phyloP scores from a whole-genome alignment of 371 early-diverging fungal genomes.

The Mucor lusitanicus region DNA sequence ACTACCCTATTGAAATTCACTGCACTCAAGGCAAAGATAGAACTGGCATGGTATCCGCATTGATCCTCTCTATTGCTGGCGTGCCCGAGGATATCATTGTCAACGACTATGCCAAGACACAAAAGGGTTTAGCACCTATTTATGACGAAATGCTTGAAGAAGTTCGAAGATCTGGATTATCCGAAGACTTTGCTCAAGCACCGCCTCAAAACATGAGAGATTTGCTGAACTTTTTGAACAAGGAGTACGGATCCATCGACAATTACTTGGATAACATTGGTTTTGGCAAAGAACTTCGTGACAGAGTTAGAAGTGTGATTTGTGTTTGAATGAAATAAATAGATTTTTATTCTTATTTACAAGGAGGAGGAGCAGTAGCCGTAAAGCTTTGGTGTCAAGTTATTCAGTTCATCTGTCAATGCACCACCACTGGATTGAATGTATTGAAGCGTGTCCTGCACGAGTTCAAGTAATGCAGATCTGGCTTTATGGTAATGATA shows the following conservation, averaged over 20 bases:
- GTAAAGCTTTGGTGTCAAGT: background rate
- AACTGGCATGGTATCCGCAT: slow-evolving; percentile 68
- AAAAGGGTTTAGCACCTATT: slow-evolving; percentile 49
- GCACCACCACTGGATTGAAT: slow-evolving; percentile 10
- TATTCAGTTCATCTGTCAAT: slow-evolving; percentile 12
- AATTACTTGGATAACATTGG: slow-evolving; percentile 38
- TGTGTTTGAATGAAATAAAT: slow-evolving; percentile 16
- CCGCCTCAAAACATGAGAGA: slow-evolving; percentile 50
- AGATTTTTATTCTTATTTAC: background rate
- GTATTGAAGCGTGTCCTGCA: slow-evolving; percentile 21
- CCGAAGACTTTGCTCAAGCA: slow-evolving; percentile 58
- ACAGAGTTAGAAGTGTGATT: slow-evolving; percentile 39
- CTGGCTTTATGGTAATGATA: background rate
- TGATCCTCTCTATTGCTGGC: slow-evolving; percentile 59
- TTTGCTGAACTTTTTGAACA: slow-evolving; percentile 27
- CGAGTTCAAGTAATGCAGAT: slow-evolving; percentile 7
- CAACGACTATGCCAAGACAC: slow-evolving; percentile 65
- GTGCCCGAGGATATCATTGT: slow-evolving; percentile 64
- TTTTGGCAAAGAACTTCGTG: slow-evolving; percentile 29
- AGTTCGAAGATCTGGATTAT: slow-evolving; percentile 53
- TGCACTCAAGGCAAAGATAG: slow-evolving; percentile 84
- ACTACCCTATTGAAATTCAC: slow-evolving; percentile 75
- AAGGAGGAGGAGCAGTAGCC: background rate
- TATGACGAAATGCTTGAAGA: slow-evolving; percentile 51
- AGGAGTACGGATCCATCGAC: slow-evolving; percentile 37